A percentile compares a stretch with the other conserved stretches of the same genome.
Evolutionary conservation across 352 stramenopile species (phyloP).

Genomic region (Phytophthora litchii): DNA sequence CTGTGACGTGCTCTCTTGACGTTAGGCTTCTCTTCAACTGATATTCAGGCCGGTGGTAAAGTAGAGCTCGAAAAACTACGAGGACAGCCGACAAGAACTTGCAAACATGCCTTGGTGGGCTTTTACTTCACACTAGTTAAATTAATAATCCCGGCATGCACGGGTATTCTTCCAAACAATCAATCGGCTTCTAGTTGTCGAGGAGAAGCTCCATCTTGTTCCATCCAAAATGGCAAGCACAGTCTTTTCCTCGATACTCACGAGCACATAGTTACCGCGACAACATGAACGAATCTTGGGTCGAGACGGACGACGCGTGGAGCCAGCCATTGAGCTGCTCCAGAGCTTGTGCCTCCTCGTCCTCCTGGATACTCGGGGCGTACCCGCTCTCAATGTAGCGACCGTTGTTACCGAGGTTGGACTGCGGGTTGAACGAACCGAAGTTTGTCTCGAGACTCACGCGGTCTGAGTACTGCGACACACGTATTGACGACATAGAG

Average conservation of each 20-base stretch:
- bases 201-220: conserved; percentile 33
- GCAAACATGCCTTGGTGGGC: conserved; percentile 6
- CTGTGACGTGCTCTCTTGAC: conserved; percentile 6
- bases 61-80: background rate
- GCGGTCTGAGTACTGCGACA: conserved; percentile 59
- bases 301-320: conserved; percentile 68
- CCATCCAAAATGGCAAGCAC: conserved; percentile 35
- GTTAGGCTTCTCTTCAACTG: conserved; percentile 12
- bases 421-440: conserved; percentile 64
- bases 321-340: conserved; percentile 68
- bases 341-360: conserved; percentile 69
- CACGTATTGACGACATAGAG: conserved; percentile 49
- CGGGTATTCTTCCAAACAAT: conserved; percentile 30
- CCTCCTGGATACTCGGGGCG: conserved; percentile 67
- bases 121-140: conserved; percentile 38
- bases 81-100: background rate
- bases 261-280: conserved; percentile 31
- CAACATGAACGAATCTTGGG: conserved; percentile 55
- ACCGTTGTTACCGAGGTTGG: conserved; percentile 24
- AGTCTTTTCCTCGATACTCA: conserved; percentile 10
- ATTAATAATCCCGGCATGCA: conserved; percentile 20
- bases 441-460: conserved; percentile 82
- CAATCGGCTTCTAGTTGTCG: conserved; percentile 21
- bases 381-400: conserved; percentile 53
- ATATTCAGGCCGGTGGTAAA: conserved; percentile 1